phyloP scores from a whole-genome alignment of 768 basidiomycete genomes.

The Dentipellis fragilis region DNA sequence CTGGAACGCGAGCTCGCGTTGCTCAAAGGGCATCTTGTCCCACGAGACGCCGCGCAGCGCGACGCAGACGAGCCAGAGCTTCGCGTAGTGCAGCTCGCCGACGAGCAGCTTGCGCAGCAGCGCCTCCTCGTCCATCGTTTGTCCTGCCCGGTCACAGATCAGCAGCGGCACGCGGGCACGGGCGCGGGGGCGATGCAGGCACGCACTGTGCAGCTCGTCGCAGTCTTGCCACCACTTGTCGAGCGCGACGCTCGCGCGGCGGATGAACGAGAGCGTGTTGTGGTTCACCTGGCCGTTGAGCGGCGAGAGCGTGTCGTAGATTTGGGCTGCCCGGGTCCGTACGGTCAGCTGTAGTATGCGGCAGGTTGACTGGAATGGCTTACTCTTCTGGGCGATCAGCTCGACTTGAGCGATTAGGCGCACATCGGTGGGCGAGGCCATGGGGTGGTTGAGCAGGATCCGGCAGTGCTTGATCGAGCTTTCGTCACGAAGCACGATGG shows the following conservation, averaged over 20 bases:
- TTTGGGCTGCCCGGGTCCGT: conserved; percentile 53
- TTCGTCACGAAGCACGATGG: conserved; percentile 84
- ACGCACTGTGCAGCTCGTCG: conserved; percentile 71
- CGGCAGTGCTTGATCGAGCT: conserved; percentile 80
- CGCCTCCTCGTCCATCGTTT: conserved; percentile 77
- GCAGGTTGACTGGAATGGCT: conserved; percentile 13
- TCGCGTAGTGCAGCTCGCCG: conserved; percentile 86
- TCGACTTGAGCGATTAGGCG: conserved; percentile 82
- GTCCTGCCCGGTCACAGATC: conserved; percentile 32
- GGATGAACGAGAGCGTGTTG: conserved; percentile 77
- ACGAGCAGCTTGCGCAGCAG: conserved; percentile 80
- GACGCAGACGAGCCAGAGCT: conserved; percentile 91
- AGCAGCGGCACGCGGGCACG: background rate
- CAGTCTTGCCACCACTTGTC: conserved; percentile 91
- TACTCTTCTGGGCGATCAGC: conserved; percentile 86
- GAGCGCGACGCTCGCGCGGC: conserved; percentile 75
- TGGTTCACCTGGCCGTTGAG: conserved; percentile 81
- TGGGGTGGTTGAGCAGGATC: conserved; percentile 68
- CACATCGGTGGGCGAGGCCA: conserved; percentile 86
- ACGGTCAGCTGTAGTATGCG: background rate
- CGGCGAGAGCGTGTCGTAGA: conserved; percentile 82
- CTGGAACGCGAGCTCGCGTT: conserved; percentile 89
- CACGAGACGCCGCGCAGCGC: conserved; percentile 85
- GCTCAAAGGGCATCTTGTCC: conserved; percentile 96
- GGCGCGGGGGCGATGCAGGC: background rate